Evolutionary conservation across 2,329 filamentous ascomycete species (phyloP), one percentile per base, ranked within the genome.

Genomic region (Sordariomycetes sp.): DNA sequence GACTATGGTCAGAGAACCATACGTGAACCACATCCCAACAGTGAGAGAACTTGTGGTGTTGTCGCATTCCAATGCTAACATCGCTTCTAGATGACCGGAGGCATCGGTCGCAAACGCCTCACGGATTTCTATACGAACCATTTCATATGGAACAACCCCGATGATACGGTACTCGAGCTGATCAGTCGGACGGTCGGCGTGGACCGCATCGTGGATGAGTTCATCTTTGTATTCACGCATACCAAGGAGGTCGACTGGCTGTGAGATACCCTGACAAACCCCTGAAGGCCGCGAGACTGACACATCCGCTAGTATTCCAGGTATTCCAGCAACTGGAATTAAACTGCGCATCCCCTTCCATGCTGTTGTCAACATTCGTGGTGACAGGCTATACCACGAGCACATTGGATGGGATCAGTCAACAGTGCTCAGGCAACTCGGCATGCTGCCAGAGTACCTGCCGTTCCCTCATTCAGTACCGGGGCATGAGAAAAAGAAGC

Each of bases 1-100:
- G 12, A 87, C 82, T 0, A 87, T 88, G 82, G 81, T 86, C 2
- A 66, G 78, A 30, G 75, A 86, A 50, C 83, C 82, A 3, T 86
- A 87, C 46, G 82, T 88, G 2, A 87, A 87, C 48, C 80, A 87
- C 48, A 64, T 86, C 2, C 79, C 82, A 0, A 86, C 81, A 0
- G 66, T 78, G 46, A 61, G 68, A 45, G 14, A 2, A 2, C 8
- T 11, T 21, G 15, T 3, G 1, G 1, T 1, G 5, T 24, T n/a
- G n/a, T n/a, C n/a, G n/a, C n/a, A n/a, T n/a, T n/a, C n/a, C n/a
- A n/a, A n/a, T n/a, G n/a, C n/a, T n/a, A n/a, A n/a, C n/a, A n/a
- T n/a, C 18, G n/a, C n/a, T n/a, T n/a, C n/a, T 14, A 68, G 61
- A 50, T 77, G 40, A 79, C 77, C 0, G 83, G 83, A 2, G 84